These are phyloP conservation scores for Yarrowia sp. DNA, from an alignment of 805 yeast species.

Conservation along the genomic window DNA sequence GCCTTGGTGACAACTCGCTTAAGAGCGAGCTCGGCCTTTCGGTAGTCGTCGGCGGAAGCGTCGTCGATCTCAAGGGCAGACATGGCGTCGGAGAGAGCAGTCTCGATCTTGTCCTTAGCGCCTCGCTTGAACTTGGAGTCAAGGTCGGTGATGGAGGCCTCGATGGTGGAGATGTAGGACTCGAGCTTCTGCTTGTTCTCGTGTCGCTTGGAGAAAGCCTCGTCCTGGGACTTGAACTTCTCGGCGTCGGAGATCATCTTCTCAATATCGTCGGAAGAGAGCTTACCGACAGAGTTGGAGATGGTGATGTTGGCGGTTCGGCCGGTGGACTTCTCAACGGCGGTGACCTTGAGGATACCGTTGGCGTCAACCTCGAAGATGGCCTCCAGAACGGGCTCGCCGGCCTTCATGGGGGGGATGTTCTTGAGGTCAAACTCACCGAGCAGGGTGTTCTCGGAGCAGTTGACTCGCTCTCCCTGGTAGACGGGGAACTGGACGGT, in stretches of 20 bases:
- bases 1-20: constrained; percentile 99
- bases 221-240: constrained; percentile 98
- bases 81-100: constrained; percentile 96
- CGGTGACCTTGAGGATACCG: constrained; percentile 99
- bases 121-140: constrained; percentile 97
- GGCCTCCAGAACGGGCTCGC: constrained; percentile 99
- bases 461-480: constrained; percentile 99
- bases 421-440: constrained; percentile 99
- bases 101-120: constrained; percentile 95
- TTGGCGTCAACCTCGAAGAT: constrained; percentile 99
- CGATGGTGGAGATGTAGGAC: constrained; percentile 95
- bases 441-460: constrained; percentile 92
- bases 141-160: constrained; percentile 94
- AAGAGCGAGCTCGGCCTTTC: constrained; percentile 98
- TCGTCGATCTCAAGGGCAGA: constrained; percentile 97
- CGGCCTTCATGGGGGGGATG: constrained; percentile 98
- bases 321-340: constrained; percentile 98
- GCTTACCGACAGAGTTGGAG: constrained; percentile 98
- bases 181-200: constrained; percentile 99
- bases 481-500: constrained; percentile 98
- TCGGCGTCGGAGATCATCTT: constrained; percentile 99
- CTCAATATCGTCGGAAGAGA: constrained; percentile 93
- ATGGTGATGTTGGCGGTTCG: constrained; percentile 97
- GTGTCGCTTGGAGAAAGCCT: constrained; percentile 98
- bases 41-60: constrained; percentile 91